These are phyloP conservation scores for Auricularia sp. DNA, from an alignment of 768 basidiomycete species.

Conservation along the genomic window DNA sequence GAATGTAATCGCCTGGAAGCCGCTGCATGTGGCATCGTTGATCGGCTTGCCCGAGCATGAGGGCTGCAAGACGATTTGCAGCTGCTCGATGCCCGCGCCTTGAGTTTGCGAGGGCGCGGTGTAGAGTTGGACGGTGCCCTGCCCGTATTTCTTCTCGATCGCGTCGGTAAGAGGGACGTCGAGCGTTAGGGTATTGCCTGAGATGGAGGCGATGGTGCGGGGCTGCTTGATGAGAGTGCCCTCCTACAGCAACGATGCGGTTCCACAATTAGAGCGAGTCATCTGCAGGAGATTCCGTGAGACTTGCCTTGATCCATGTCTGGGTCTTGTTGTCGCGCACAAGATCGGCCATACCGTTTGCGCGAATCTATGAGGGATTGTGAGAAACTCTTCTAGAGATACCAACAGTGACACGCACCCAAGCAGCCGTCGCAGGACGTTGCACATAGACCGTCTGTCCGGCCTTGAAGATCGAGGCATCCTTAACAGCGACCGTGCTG, in stretches of 20 bases:
- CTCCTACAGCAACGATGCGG: neutral
- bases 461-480: neutral
- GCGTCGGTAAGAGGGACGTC: neutral
- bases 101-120: neutral
- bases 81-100: neutral
- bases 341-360: neutral
- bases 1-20: neutral
- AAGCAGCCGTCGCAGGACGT: neutral
- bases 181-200: neutral
- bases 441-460: neutral
- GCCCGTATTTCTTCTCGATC: neutral
- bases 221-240: neutral
- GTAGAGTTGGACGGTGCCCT: neutral
- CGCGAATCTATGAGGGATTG: neutral
- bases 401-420: neutral
- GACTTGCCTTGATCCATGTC: neutral
- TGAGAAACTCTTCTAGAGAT: neutral
- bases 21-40: neutral
- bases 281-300: too few species aligned
- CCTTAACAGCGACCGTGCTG: neutral
- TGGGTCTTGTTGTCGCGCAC: neutral
- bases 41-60: neutral
- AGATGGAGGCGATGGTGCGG: neutral
- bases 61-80: neutral
- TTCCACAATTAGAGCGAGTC: too few species aligned